A percentile compares a stretch with the other conserved stretches of the same genome.
Evolutionary conservation across 2,329 filamentous ascomycete genomes (phyloP).

Genomic region (Verticillium zaregamsianum): DNA sequence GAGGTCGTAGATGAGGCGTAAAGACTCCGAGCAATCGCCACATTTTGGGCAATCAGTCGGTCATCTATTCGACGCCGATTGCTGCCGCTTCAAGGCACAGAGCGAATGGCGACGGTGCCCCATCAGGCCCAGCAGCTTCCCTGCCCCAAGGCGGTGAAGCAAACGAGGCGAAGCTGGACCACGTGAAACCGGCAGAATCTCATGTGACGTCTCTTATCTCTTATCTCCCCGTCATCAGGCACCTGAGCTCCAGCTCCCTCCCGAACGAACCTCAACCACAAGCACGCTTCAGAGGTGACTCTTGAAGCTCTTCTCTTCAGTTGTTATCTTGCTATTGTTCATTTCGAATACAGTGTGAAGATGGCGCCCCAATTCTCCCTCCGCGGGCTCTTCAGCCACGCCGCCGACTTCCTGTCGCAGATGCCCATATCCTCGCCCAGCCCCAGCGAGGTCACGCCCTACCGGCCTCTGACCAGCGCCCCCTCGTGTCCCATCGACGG

Average conservation of each 20-base stretch:
- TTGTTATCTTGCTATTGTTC: not conserved
- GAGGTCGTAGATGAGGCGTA: too few relatives aligned
- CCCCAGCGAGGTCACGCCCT: constrained; percentile 20
- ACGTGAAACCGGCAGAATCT: not conserved
- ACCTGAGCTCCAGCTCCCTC: not conserved
- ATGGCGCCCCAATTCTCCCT: constrained; percentile 4
- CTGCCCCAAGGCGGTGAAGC: not conserved
- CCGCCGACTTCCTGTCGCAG: constrained; percentile 16
- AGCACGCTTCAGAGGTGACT: not conserved
- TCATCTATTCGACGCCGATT: too few relatives aligned
- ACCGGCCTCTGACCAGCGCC: constrained; percentile 29
- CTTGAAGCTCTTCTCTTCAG: not conserved
- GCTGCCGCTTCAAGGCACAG: too few relatives aligned
- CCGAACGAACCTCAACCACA: not conserved
- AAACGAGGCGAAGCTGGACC: not conserved
- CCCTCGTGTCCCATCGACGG: constrained; percentile 36
- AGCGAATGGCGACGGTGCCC: not conserved
- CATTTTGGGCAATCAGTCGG: too few relatives aligned
- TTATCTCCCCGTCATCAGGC: not conserved
- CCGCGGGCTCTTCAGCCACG: constrained; percentile 2
- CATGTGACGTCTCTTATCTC: not conserved
- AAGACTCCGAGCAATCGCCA: too few relatives aligned
- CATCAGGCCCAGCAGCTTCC: not conserved
- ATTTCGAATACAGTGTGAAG: not conserved
- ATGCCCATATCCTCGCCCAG: constrained; percentile 12